These are phyloP conservation scores for Chlamydomonas sphaeroides DNA, from an alignment of 139 green algal genomes.

Conservation along the genomic window DNA sequence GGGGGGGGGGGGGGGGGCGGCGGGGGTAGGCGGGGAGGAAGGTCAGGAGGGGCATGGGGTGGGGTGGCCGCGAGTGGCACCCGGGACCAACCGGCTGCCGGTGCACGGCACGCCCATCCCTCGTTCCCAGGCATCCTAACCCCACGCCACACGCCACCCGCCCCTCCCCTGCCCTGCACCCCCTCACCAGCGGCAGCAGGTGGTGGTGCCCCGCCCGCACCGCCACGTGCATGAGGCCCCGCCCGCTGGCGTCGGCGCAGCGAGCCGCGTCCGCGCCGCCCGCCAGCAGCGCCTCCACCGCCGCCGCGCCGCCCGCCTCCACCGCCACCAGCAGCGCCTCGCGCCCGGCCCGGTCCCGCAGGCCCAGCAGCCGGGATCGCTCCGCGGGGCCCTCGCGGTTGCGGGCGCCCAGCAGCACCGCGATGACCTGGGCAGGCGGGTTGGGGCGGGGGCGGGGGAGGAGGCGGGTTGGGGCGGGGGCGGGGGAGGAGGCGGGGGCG, in stretches of 20 bases:
- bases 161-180: too few species aligned
- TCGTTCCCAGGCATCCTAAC: too few species aligned
- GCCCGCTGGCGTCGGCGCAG: not conserved
- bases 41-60: too few species aligned
- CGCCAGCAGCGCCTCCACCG: slow-evolving; percentile 3
- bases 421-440: not conserved
- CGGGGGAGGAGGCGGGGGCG: too few species aligned
- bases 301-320: not conserved
- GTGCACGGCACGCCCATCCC: too few species aligned
- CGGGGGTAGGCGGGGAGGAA: too few species aligned
- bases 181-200: slow-evolving; percentile 30
- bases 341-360: not conserved
- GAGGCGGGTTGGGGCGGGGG: too few species aligned
- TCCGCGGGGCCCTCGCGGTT: not conserved
- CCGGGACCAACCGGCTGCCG: too few species aligned
- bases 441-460: too few species aligned
- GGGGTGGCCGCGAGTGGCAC: too few species aligned
- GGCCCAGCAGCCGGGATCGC: not conserved
- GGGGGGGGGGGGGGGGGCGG: too few species aligned
- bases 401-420: slow-evolving; percentile 3
- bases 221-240: not conserved
- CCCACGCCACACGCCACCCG: too few species aligned
- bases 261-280: not conserved
- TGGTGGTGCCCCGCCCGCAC: not conserved
- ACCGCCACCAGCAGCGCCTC: slow-evolving; percentile 6